These are phyloP conservation scores for Scutellaria galericulata DNA, from an alignment of 257 asterid species.

Conservation along the genomic window DNA sequence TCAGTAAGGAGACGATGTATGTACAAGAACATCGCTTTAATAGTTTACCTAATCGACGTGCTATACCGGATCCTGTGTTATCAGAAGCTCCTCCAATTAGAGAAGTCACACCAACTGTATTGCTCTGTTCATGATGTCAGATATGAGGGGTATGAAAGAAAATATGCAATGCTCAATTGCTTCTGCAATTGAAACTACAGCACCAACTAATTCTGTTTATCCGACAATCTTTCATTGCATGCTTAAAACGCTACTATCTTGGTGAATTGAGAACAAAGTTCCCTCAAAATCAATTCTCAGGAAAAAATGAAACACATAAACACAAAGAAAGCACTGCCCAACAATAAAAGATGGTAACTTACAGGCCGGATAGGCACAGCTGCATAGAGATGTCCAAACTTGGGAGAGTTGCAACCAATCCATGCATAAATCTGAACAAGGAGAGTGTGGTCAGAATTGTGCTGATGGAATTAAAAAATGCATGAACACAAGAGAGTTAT, in stretches of 20 bases:
- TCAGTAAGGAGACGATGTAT: slow-evolving; percentile 18
- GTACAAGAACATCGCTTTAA: slow-evolving; percentile 12
- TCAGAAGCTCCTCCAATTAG: slow-evolving; percentile 86
- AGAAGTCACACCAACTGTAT: slow-evolving; percentile 64
- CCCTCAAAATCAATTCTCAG: slow-evolving; percentile 4
- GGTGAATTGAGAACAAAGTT: not conserved
- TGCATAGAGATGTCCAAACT: slow-evolving; percentile 87
- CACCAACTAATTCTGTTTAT: not conserved
- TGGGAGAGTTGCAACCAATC: slow-evolving; percentile 88
- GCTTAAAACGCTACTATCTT: slow-evolving; percentile 19
- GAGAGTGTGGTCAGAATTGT: slow-evolving; percentile 4
- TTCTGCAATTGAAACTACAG: not conserved
- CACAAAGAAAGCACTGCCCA: not conserved
- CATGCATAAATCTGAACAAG: slow-evolving; percentile 79
- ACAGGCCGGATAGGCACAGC: slow-evolving; percentile 87
- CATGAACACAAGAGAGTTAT: not conserved
- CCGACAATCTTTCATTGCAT: not conserved
- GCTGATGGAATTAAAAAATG: slow-evolving; percentile 9
- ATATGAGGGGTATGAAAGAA: slow-evolving; percentile 1
- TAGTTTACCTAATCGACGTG: slow-evolving; percentile 81
- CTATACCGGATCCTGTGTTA: slow-evolving; percentile 81
- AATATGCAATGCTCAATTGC: slow-evolving; percentile 12
- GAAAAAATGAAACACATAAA: not conserved
- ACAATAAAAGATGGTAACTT: slow-evolving; percentile 42
- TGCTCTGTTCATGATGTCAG: slow-evolving; percentile 56